Conservation (phyloP, 371 early-diverging fungal species). For the Entomophthora muscae region DNA sequence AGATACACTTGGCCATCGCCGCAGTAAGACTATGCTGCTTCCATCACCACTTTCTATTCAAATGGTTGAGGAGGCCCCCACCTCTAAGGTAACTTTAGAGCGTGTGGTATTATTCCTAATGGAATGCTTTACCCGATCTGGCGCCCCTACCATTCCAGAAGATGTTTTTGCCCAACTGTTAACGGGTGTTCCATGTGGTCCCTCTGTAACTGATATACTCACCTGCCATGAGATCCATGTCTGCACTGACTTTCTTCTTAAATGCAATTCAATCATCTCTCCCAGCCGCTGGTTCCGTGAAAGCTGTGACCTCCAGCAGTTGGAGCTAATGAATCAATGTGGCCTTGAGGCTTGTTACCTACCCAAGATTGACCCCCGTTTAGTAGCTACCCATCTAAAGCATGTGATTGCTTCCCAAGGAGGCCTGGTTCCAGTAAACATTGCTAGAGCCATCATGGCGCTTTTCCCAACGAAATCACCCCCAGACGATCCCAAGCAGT, state of each 20-base stretch:
- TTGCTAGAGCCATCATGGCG: conserved; percentile 4
- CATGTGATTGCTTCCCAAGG: not conserved
- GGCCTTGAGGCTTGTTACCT: not conserved
- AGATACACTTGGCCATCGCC: too few species aligned
- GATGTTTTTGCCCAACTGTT: conserved; percentile 1
- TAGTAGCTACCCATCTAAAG: conserved; percentile 6
- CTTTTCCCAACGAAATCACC: not conserved
- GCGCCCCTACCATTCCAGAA: not conserved
- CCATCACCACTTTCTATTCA: not conserved
- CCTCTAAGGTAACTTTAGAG: conserved; percentile 1
- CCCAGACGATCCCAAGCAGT: too few species aligned
- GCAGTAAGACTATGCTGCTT: not conserved
- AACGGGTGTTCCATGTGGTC: not conserved
- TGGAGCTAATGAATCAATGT: not conserved
- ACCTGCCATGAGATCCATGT: not conserved
- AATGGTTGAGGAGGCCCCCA: not conserved
- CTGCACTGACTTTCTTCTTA: conserved; percentile 1
- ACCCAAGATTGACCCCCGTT: conserved; percentile 1
- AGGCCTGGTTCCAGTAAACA: not conserved
- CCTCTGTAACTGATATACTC: not conserved
- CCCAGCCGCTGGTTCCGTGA: conserved; percentile 7
- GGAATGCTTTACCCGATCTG: not conserved
- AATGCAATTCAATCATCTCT: not conserved
- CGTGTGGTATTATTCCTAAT: not conserved
- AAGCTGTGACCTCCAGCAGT: conserved; percentile 3